Evolutionary conservation across 768 basidiomycete genomes (phyloP), one percentile per base, ranked within the genome.

Genomic region (Trametes meyenii): DNA sequence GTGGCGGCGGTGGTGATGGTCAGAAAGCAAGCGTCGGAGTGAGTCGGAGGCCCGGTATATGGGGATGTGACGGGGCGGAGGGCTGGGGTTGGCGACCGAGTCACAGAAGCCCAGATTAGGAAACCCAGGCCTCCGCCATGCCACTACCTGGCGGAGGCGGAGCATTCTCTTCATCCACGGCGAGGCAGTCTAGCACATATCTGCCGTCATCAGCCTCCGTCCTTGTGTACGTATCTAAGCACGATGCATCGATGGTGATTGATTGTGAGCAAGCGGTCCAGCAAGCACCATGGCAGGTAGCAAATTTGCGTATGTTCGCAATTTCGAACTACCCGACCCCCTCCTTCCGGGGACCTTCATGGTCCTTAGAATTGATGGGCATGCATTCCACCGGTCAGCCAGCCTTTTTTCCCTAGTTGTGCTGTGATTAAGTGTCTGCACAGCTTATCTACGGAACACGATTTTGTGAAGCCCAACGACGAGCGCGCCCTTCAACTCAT

Each of bases 381-480:
- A 94, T 67, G 85, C 89, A 0, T 99, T 99, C 70, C 96, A 98
- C 76, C 86, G 89, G 95, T 96, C 63, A 57, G 79, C 26, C 29
- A 5, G 19, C 33, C 0, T 21, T 36, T 3, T 55, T 2, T 33
- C 14, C 33, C 26, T 5, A n/a, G n/a, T 8, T 39, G 7, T 33
- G 48, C 2, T 8, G n/a, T 53, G 59, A 56, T 55, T 21, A 52
- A 23, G 23, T 14, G 33, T 7, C 42, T 14, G 7, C 11, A 3
- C 16, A 96, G 94, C 50, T 94, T 99, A 71, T 90, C 95, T 1
- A 90, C 92, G 14, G 79, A 79, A 24, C 96, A 99, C 69, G 72
- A 71, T 0, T 98, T 98, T 70, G 71, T 75, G 7, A 99, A 98
- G 69, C 97, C 97, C 0, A 99, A 98, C 74, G 97, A 99, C 74